Evolutionary conservation across 1,284 basidiomycete species (phyloP).

Genomic region (Ustilago hordei): DNA sequence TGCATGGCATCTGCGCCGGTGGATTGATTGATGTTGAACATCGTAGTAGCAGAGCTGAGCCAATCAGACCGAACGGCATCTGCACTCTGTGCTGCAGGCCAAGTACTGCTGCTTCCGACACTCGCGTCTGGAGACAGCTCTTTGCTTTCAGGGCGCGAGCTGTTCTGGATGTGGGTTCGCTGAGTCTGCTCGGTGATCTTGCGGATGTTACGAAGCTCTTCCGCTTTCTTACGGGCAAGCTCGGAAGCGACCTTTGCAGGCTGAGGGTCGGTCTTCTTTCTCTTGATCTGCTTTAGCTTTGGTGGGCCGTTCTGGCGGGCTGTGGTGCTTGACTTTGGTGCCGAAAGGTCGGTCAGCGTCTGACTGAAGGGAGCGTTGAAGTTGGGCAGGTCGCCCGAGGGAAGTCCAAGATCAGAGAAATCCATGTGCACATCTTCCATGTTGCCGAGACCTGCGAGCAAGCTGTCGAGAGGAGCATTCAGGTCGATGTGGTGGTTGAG

Average conservation of each 20-base stretch:
- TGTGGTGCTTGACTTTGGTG: background rate
- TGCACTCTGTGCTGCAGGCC: constrained; percentile 5
- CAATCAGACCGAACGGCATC: constrained; percentile 31
- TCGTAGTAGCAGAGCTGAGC: constrained; percentile 26
- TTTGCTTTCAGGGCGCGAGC: constrained; percentile 28
- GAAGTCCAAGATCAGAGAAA: constrained; percentile 36
- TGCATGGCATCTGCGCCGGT: background rate
- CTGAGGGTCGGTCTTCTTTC: constrained; percentile 48
- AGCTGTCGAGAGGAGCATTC: constrained; percentile 51
- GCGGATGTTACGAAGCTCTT: constrained; percentile 40
- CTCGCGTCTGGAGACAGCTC: constrained; percentile 39
- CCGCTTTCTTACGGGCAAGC: constrained; percentile 44
- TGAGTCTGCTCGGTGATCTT: constrained; percentile 49
- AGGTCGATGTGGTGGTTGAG: constrained; percentile 54
- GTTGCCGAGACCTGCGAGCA: constrained; percentile 48
- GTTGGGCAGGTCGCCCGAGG: constrained; percentile 31
- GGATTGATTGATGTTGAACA: constrained; percentile 12
- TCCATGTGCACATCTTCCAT: constrained; percentile 56
- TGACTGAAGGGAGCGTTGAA: constrained; percentile 52
- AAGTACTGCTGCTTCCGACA: constrained; percentile 15
- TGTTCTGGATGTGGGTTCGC: constrained; percentile 49
- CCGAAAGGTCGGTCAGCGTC: constrained; percentile 16
- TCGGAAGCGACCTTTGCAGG: constrained; percentile 44
- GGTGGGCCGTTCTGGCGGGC: constrained; percentile 24
- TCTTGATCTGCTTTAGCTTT: constrained; percentile 39